Conservation (phyloP, 2,329 filamentous ascomycete species). For the Hirsutella thompsonii region DNA sequence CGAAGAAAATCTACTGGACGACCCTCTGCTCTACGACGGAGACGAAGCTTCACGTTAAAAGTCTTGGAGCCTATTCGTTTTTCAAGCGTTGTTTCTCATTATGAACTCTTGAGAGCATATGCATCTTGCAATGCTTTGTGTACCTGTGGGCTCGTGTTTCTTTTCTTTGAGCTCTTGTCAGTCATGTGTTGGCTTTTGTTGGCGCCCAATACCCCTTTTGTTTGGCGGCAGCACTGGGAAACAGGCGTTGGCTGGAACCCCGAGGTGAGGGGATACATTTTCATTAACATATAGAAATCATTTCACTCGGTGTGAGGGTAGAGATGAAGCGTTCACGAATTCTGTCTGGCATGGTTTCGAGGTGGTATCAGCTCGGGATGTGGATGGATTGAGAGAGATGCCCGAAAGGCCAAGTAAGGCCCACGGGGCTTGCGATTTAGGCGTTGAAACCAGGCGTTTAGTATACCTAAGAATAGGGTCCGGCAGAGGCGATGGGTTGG, state of each 20-base stretch:
- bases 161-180: neutral
- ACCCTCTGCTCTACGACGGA: conserved; percentile 18
- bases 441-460: too few relatives aligned
- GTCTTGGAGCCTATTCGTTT: neutral
- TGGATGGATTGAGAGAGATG: too few relatives aligned
- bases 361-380: too few relatives aligned
- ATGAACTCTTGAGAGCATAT: neutral
- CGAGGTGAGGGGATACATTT: neutral
- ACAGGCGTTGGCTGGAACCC: conserved; percentile 3
- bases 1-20: conserved; percentile 23
- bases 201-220: conserved; percentile 6
- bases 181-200: neutral
- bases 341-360: too few relatives aligned
- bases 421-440: too few relatives aligned
- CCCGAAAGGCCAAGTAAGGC: too few relatives aligned
- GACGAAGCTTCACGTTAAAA: conserved; percentile 16
- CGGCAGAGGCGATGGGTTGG: too few relatives aligned
- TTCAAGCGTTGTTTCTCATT: neutral
- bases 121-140: neutral
- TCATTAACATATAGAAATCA: neutral
- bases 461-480: too few relatives aligned
- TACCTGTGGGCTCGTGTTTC: neutral
- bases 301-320: neutral
- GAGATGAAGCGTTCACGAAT: too few relatives aligned
- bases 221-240: conserved; percentile 1